Conservation (phyloP, 2,329 filamentous ascomycete genomes). For the Zasmidium cellare region DNA sequence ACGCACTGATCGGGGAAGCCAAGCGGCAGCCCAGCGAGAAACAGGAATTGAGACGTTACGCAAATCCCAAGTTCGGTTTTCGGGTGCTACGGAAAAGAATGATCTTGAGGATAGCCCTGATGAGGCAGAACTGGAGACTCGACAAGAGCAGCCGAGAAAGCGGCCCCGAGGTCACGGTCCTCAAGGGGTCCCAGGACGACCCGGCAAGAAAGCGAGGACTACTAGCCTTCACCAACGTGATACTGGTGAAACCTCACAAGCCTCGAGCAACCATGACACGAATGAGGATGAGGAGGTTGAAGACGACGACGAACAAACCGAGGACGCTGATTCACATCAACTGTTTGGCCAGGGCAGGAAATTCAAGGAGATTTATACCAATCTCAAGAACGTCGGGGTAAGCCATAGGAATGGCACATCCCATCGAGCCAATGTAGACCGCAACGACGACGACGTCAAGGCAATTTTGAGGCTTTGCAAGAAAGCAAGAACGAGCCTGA, state of each 20-base stretch:
- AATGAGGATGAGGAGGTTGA: not conserved
- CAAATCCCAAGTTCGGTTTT: not conserved
- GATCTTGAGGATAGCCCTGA: not conserved
- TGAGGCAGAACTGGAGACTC: not conserved
- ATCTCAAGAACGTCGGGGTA: not conserved
- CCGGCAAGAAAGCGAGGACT: not conserved
- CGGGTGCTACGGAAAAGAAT: not conserved
- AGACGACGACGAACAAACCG: not conserved
- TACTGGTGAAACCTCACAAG: no score
- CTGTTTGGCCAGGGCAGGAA: not conserved
- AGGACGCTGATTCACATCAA: not conserved
- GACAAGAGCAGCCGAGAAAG: not conserved
- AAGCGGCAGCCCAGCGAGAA: no score
- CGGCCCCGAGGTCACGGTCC: no score
- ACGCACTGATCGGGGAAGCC: no score
- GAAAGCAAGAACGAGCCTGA: not conserved
- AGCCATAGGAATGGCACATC: no score
- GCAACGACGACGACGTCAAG: slow-evolving; percentile 5
- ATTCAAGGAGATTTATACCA: not conserved
- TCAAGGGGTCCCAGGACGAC: no score
- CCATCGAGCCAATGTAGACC: not conserved
- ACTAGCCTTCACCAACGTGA: no score
- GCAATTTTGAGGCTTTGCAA: not conserved
- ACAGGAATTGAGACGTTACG: not conserved
- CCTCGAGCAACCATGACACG: not conserved